Conservation (phyloP, 805 yeast species). For the Babjeviella inositovora region DNA sequence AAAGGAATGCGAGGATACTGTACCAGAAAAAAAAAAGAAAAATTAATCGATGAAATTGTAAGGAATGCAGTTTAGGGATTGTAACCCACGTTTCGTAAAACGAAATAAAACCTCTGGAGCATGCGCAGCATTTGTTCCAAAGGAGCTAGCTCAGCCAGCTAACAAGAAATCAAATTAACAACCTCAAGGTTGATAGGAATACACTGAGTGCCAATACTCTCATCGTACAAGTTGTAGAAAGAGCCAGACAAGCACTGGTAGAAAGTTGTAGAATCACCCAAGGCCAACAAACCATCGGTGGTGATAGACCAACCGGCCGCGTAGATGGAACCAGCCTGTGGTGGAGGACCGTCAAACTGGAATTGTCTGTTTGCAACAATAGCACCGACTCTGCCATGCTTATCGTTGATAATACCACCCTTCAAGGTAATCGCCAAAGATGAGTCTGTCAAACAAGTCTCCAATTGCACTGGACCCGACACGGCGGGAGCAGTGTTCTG, state of each 20-base stretch:
- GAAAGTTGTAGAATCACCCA: slow-evolving; percentile 45
- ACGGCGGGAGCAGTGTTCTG: slow-evolving; percentile 6
- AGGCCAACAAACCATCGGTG: slow-evolving; percentile 40
- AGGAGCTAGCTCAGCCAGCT: no score
- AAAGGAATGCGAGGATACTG: no score
- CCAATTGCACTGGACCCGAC: slow-evolving; percentile 5
- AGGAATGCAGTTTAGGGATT: no score
- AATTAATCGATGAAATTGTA: no score
- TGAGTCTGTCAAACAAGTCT: slow-evolving; percentile 26
- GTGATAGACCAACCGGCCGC: slow-evolving; percentile 51
- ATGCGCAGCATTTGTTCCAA: no score
- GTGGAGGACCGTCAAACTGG: slow-evolving; percentile 71
- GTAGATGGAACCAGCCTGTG: slow-evolving; percentile 62
- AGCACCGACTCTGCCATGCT: slow-evolving; percentile 55
- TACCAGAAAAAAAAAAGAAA: no score
- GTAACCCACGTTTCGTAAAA: no score
- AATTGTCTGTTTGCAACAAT: slow-evolving; percentile 73
- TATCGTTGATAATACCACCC: slow-evolving; percentile 34
- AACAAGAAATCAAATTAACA: slow-evolving; percentile 42
- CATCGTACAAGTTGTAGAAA: slow-evolving; percentile 68
- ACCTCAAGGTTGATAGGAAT: slow-evolving; percentile 41
- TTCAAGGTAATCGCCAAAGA: slow-evolving; percentile 41
- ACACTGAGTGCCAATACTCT: slow-evolving; percentile 47
- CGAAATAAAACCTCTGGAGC: no score
- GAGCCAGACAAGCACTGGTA: slow-evolving; percentile 65